Evolutionary conservation across 805 yeast genomes (phyloP).

Genomic region (Ascoidea rubescens): DNA sequence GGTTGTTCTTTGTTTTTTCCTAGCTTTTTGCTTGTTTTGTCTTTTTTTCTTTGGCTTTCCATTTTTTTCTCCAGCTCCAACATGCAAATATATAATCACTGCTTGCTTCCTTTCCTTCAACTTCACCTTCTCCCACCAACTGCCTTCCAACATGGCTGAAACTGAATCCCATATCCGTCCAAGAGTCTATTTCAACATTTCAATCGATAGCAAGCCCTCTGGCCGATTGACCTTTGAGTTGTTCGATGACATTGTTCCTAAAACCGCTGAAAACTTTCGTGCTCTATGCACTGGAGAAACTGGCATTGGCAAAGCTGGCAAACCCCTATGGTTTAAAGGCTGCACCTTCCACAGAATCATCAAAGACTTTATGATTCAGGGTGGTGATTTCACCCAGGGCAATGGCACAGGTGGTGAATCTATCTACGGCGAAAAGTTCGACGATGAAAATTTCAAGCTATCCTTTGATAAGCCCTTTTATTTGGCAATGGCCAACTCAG

Average conservation of each 20-base stretch:
- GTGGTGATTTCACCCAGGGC: constrained; percentile 86
- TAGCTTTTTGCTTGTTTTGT: too few species aligned
- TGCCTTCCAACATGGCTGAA: too few species aligned
- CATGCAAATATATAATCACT: too few species aligned
- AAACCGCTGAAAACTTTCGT: constrained; percentile 93
- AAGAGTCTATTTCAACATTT: neutral
- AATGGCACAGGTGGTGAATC: constrained; percentile 97
- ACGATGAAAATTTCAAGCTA: constrained; percentile 62
- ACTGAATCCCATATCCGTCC: too few species aligned
- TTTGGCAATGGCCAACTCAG: constrained; percentile 95
- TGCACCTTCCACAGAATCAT: constrained; percentile 95
- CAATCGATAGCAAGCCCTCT: constrained; percentile 26
- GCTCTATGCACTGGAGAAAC: constrained; percentile 92
- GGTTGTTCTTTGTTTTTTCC: too few species aligned
- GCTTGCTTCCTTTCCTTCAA: too few species aligned
- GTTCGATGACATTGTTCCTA: constrained; percentile 85
- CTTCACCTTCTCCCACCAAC: too few species aligned
- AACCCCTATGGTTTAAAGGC: too few species aligned
- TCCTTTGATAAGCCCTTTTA: constrained; percentile 73
- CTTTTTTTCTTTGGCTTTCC: too few species aligned
- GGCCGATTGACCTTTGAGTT: constrained; percentile 82
- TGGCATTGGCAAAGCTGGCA: constrained; percentile 90
- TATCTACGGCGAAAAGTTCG: constrained; percentile 68
- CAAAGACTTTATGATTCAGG: constrained; percentile 97
- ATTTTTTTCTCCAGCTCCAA: too few species aligned